phyloP scores from a whole-genome alignment of 129 eudicot species.

The Lonicera japonica region DNA sequence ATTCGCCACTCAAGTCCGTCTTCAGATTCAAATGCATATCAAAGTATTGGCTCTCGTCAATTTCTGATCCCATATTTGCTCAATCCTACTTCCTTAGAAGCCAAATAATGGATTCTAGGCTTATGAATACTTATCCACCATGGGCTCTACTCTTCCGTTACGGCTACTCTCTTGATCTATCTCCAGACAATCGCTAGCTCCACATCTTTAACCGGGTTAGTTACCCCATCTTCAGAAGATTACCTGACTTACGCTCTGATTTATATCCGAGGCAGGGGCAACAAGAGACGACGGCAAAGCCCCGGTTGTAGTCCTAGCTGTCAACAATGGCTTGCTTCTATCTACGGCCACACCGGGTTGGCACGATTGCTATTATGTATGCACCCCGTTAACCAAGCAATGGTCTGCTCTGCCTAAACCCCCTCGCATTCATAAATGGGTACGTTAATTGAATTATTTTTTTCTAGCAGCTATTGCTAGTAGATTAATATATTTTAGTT shows the following conservation, averaged over 20 bases:
- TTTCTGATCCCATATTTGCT: background rate
- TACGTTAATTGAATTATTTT: too few relatives aligned
- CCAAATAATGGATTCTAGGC: too few relatives aligned
- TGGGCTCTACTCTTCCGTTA: slow-evolving; percentile 7
- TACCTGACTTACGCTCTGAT: too few relatives aligned
- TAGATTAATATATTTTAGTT: too few relatives aligned
- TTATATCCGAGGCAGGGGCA: too few relatives aligned
- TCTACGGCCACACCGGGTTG: background rate
- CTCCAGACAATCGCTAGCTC: too few relatives aligned
- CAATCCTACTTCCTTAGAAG: background rate
- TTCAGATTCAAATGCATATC: slow-evolving; percentile 1
- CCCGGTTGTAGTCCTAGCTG: background rate
- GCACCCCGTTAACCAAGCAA: slow-evolving; percentile 4
- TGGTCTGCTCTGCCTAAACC: slow-evolving; percentile 3
- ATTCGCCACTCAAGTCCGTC: slow-evolving; percentile 4
- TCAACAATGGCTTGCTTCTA: slow-evolving; percentile 8
- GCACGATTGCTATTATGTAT: background rate
- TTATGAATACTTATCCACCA: background rate
- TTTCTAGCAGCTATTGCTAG: too few relatives aligned
- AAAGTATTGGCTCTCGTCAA: slow-evolving; percentile 1
- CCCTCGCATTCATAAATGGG: slow-evolving; percentile 1
- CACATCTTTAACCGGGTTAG: too few relatives aligned
- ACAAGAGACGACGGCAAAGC: background rate
- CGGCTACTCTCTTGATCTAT: background rate
- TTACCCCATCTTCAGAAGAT: too few relatives aligned